Base-by-base conservation (phyloP, 495 filamentous ascomycete species). In the Neurospora sp. region DNA sequence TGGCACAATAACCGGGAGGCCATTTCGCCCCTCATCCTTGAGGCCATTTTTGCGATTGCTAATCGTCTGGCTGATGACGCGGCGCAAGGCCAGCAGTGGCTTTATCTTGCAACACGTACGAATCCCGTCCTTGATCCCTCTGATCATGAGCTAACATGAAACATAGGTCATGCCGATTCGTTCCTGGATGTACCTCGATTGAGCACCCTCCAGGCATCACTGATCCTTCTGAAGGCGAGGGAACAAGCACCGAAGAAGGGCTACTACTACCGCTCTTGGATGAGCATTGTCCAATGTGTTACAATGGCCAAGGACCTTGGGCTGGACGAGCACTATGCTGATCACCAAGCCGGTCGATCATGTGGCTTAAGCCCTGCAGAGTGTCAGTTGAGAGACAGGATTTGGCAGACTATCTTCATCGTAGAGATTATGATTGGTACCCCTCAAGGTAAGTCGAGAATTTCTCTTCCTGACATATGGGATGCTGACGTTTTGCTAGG, bases 211-310 rank as follows among this genome's bases (percentile, higher is more conserved):
- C 96, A 99, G 82, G 96, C 93, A 2, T 82, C 97, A 71, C 84
- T 98, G 69, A 89, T 99, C 40, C 83, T 98, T 45, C 80, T 97
- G 20, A 99, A 99, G 83, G 96, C 96, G 3, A 87, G 94, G 74
- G 96, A 99, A 80, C 91, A 93, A 40, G 88, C 91, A 12, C 96
- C 96, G 3, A 96, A 96, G 79, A 90, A 93, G 76, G 96, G 96
- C 2, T 99, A 99, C 80, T 99, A 96, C 81, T 98, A 94, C 79
- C 89, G 96, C 35, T 99, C 96, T 12, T 99, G 96, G 96, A 97
- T 97, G 89, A 96, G 92, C 8, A 90, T 98, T 68, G 94, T 97
- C 71, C 94, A 92, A 53, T 91, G 94, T 71, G 90, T 97, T 31
- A 90, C 93, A 12, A 96, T 99, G 92, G 93, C 90, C 59, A 94